Base-by-base conservation (phyloP, 768 basidiomycete genomes). In the Boletales sp. region DNA sequence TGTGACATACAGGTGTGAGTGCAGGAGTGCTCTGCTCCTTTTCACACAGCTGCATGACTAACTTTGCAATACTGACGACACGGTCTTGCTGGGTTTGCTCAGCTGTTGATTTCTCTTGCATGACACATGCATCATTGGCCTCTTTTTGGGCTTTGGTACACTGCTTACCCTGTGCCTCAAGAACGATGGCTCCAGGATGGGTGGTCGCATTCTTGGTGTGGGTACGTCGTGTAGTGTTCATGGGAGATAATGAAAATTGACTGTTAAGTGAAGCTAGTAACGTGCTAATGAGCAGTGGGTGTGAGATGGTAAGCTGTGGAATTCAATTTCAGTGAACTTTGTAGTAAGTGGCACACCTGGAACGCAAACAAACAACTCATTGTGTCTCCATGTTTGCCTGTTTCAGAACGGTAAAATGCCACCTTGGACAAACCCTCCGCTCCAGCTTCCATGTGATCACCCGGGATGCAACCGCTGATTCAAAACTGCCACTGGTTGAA, bases 1-100 rank as follows among this genome's bases (percentile, higher is more conserved):
- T 14, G 15, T 36, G 35, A 36, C 35, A 15, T 10, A 36, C 35
- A 36, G 35, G 35, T n/a, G 15, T 19, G 18, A 25, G 2, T 2
- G 28, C 34, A 3, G n/a, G n/a, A n/a, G n/a, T n/a, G n/a, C 18
- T 34, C 41, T 42, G 48, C 13, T 37, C 34, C 21, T 49, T 36
- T 14, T 30, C 47, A 42, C 9, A 12, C 17, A 49, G 42, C 19
- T 49, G 14, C 49, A 49, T 44, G 2, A 49, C 42, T 17, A 49
- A 15, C 10, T 39, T 41, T 12, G 25, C 12, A 11, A 41, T 41
- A 41, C 21, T 18, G 3, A 41, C 9, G 7, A 41, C 40, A 41
- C 8, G 14, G 21, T 41, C 40, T 18, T 41, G 40, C 15, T 28
- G 13, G 4, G 25, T 25, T 18, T 28, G 12, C 40, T 41, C 40